Base-by-base conservation (phyloP, 768 basidiomycete species). In the Hygrophorus russula region DNA sequence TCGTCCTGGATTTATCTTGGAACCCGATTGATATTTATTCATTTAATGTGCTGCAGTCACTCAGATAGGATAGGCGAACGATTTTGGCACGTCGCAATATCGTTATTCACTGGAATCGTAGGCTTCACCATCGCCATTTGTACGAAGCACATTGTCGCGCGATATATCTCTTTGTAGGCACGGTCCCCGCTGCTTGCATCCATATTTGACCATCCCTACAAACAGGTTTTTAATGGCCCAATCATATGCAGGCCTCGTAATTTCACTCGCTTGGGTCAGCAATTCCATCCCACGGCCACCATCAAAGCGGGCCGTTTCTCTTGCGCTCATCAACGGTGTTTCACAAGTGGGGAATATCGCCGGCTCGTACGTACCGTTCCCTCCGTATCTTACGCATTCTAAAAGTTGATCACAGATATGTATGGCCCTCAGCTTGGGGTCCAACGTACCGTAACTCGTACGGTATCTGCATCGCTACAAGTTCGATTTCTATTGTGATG, bases 301-400 rank as follows among this genome's bases (percentile, higher is more conserved):
- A 4, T 77, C 81, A 14, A 93, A 92, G 61, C 79, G 90, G 3
- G 84, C 90, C 2, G 82, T 91, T n/a, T 81, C 82, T 9, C 68
- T 94, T 37, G 90, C 88, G 1, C 61, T 86, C 47, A 75, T 91
- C 53, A 90, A 92, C 58, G 76, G 80, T 33, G 76, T 88, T 54
- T 81, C 82, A 7, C 80, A 87, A 54, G 68, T 87, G 2, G 91
- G 91, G 0, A 93, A 93, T 82, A 19, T n/a, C 4, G 3, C 19
- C 19, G 13, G 13, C 6, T 14, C 40, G 7, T 39, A 30, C 37
- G 34, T 44, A 42, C 49, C 40, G 53, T 41, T 20, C 18, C 37
- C 6, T 34, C 14, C 27, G 41, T 19, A 45, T 15, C 20, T n/a
- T n/a, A n/a, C n/a, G n/a, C n/a, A n/a, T n/a, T n/a, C n/a, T n/a